Percentiles rank a stretch among this genome's conserved stretches.
phyloP scores from a whole-genome alignment of 345 rosid genomes.

The Stellera chamaejasme region DNA sequence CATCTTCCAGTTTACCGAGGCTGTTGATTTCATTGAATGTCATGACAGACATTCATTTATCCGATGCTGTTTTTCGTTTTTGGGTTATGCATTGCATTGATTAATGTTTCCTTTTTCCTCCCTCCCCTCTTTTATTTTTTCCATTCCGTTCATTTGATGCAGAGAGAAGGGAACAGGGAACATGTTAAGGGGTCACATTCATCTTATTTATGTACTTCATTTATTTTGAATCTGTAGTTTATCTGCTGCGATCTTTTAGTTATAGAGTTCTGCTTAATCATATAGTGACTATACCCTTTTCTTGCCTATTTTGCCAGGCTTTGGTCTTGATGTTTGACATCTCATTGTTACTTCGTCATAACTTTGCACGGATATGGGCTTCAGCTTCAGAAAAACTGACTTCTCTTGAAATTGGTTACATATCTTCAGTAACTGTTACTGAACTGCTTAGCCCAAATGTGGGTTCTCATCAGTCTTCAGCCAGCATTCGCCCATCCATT shows the following conservation, averaged over 20 bases:
- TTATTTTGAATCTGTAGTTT: neutral
- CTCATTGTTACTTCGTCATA: constrained; percentile 56
- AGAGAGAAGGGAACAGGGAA: no score
- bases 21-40: no score
- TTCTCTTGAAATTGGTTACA: constrained; percentile 77
- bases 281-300: neutral
- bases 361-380: constrained; percentile 59
- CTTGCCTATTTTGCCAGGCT: constrained; percentile 30
- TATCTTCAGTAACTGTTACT: constrained; percentile 69
- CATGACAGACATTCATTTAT: no score
- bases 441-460: constrained; percentile 55
- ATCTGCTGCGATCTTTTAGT: no score
- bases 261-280: no score
- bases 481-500: constrained; percentile 26
- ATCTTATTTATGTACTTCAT: neutral
- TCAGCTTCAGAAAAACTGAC: constrained; percentile 65
- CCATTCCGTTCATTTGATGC: no score
- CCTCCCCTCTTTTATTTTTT: no score
- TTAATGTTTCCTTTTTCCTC: no score
- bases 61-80: no score
- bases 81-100: no score
- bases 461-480: constrained; percentile 23
- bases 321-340: constrained; percentile 73
- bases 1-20: no score
- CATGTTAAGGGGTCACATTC: no score